Evolutionary conservation across 2,329 filamentous ascomycete genomes (phyloP).

Genomic region (Verticillium isaacii): DNA sequence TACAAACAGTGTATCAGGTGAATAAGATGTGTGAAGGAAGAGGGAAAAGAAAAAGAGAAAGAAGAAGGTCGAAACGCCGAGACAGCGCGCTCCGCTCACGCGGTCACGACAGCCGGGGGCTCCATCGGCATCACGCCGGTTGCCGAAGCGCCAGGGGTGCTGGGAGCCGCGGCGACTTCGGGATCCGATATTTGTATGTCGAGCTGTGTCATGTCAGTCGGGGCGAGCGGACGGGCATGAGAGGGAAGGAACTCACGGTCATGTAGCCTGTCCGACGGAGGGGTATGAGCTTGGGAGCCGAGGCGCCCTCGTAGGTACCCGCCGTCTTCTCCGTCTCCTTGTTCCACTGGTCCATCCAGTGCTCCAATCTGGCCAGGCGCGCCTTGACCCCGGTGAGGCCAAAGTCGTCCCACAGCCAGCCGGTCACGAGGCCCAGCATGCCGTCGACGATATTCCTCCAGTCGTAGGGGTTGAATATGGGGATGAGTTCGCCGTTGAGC

Average conservation of each 20-base stretch:
- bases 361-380: slow-evolving; percentile 65
- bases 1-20: slow-evolving; percentile 8
- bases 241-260: slow-evolving; percentile 44
- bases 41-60: background rate
- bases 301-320: slow-evolving; percentile 43
- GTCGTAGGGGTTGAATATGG: slow-evolving; percentile 76
- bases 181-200: slow-evolving; percentile 80
- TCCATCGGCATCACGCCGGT: slow-evolving; percentile 10
- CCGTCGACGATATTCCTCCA: slow-evolving; percentile 75
- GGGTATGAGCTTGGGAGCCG: slow-evolving; percentile 68
- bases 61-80: background rate
- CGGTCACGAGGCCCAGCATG: slow-evolving; percentile 73
- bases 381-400: slow-evolving; percentile 73
- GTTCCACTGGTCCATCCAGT: slow-evolving; percentile 88
- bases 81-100: background rate
- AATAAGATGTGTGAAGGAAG: slow-evolving; percentile 6
- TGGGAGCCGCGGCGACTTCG: slow-evolving; percentile 55
- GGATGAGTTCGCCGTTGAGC: slow-evolving; percentile 71
- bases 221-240: background rate
- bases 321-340: slow-evolving; percentile 55
- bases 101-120: slow-evolving; percentile 6
- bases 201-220: slow-evolving; percentile 43
- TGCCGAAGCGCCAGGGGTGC: slow-evolving; percentile 23
- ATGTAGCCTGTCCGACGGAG: slow-evolving; percentile 83
- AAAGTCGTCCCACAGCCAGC: slow-evolving; percentile 92